A percentile compares a stretch with the other conserved stretches of the same genome.
These are phyloP conservation scores for Xenoacremonium recifei DNA, from an alignment of 2,329 filamentous ascomycete species.

Conservation along the genomic window DNA sequence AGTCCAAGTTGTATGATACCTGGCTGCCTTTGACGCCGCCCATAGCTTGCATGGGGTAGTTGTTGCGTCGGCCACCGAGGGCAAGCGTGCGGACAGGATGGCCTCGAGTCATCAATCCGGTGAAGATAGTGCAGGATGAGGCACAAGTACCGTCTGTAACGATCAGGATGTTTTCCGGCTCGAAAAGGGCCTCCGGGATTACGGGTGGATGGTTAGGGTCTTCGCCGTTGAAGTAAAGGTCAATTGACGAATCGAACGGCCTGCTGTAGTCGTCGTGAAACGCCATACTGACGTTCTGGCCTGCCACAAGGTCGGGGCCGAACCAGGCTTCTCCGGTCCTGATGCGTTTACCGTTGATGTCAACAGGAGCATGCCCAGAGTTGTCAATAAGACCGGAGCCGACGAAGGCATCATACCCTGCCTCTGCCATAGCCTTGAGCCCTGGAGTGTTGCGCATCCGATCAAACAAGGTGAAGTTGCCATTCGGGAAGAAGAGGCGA, in stretches of 20 bases:
- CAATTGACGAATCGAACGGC: conserved; percentile 8
- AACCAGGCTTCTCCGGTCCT: conserved; percentile 20
- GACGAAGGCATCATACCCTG: conserved; percentile 16
- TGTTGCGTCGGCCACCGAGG: conserved; percentile 58
- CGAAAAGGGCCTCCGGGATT: conserved; percentile 16
- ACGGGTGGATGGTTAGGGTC: conserved; percentile 10
- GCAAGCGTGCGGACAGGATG: conserved; percentile 37
- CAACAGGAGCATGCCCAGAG: conserved; percentile 12
- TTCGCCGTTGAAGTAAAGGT: conserved; percentile 19
- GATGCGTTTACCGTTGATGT: conserved; percentile 9
- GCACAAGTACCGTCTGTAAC: conserved; percentile 23
- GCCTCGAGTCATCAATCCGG: conserved; percentile 34
- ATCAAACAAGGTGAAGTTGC: conserved; percentile 17
- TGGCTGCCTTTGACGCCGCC: conserved; percentile 62
- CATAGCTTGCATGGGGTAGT: conserved; percentile 57
- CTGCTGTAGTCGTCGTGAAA: conserved; percentile 15
- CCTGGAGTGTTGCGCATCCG: conserved; percentile 21
- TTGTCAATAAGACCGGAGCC: conserved; percentile 10
- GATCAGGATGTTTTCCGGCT: conserved; percentile 23
- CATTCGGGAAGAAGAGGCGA: conserved; percentile 19
- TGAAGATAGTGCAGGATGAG: conserved; percentile 21
- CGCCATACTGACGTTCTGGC: conserved; percentile 20
- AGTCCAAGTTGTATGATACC: conserved; percentile 14
- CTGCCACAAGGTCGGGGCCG: conserved; percentile 17
- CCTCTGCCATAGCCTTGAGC: conserved; percentile 15